Conservation (phyloP, 768 basidiomycete genomes). For the Termitomyces sp. region DNA sequence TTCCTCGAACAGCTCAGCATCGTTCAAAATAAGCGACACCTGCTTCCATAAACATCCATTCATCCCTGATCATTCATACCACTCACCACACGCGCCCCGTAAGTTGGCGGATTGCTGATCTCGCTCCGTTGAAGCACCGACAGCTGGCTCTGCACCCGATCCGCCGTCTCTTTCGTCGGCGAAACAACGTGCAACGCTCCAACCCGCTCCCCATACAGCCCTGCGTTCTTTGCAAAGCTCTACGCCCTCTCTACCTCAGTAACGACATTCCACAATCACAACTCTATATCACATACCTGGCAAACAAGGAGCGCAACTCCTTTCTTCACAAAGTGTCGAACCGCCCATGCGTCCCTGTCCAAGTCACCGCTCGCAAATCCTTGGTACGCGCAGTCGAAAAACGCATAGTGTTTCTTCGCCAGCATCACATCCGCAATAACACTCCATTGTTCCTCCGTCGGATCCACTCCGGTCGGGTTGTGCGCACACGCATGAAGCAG, state of each 20-base stretch:
- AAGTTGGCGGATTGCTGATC: slow-evolving; percentile 91
- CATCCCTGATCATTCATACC: not conserved
- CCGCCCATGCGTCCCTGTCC: slow-evolving; percentile 88
- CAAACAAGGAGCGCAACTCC: slow-evolving; percentile 79
- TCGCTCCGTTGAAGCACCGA: slow-evolving; percentile 90
- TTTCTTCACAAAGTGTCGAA: slow-evolving; percentile 77
- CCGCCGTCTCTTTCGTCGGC: slow-evolving; percentile 55
- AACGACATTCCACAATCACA: not conserved
- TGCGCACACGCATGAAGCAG: slow-evolving; percentile 93
- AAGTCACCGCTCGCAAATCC: slow-evolving; percentile 94
- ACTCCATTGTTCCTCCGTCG: slow-evolving; percentile 83
- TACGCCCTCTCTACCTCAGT: slow-evolving; percentile 21
- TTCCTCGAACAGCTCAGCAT: slow-evolving; percentile 66
- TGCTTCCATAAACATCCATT: slow-evolving; percentile 20
- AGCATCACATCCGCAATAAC: slow-evolving; percentile 68
- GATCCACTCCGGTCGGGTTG: slow-evolving; percentile 96
- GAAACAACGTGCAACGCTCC: slow-evolving; percentile 89
- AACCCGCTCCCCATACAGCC: slow-evolving; percentile 90
- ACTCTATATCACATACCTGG: slow-evolving; percentile 48
- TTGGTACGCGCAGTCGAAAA: slow-evolving; percentile 97
- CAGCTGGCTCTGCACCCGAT: slow-evolving; percentile 77
- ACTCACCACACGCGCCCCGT: slow-evolving; percentile 81
- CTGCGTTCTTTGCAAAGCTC: slow-evolving; percentile 98
- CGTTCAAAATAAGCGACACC: slow-evolving; percentile 80
- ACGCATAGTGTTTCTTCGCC: slow-evolving; percentile 74